A percentile compares a stretch with the other conserved stretches of the same genome.
Evolutionary conservation across 2,329 filamentous ascomycete genomes (phyloP).

Genomic region (Periconia macrospinosa): DNA sequence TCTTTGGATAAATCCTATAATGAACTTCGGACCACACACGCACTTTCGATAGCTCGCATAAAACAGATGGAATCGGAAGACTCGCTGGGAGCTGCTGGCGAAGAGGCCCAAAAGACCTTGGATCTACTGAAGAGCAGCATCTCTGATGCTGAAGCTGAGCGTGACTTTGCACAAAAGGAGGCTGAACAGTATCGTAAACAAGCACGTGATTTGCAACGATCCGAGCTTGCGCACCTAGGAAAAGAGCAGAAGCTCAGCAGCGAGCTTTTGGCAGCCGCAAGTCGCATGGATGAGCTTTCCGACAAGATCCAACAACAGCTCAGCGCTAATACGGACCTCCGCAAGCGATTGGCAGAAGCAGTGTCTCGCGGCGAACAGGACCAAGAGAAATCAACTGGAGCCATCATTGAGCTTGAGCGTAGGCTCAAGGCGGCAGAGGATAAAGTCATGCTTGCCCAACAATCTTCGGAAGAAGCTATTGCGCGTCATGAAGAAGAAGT

Average conservation of each 20-base stretch:
- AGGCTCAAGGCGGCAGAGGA: conserved; percentile 83
- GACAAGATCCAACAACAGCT: conserved; percentile 79
- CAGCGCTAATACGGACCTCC: conserved; percentile 73
- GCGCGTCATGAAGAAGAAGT: conserved; percentile 86
- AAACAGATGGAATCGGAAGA: conserved; percentile 62
- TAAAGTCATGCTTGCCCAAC: conserved; percentile 77
- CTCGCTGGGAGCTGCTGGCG: conserved; percentile 36
- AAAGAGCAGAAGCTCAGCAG: conserved; percentile 67
- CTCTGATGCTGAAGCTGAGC: conserved; percentile 68
- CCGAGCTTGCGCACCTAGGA: conserved; percentile 59
- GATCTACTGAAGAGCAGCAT: conserved; percentile 69
- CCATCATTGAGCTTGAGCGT: conserved; percentile 81
- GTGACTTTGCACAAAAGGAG: conserved; percentile 71
- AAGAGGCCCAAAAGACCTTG: conserved; percentile 63
- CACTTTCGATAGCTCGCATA: conserved; percentile 67
- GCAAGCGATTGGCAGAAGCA: conserved; percentile 74
- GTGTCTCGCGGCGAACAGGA: conserved; percentile 82
- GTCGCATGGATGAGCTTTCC: conserved; percentile 77
- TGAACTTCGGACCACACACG: conserved; percentile 73
- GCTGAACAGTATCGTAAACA: conserved; percentile 63
- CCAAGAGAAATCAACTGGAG: conserved; percentile 75
- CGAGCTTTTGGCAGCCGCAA: conserved; percentile 73
- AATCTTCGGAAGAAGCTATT: conserved; percentile 82
- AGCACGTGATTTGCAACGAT: conserved; percentile 59
- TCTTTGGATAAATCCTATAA: conserved; percentile 74